Evolutionary conservation across 2,329 filamentous ascomycete genomes (phyloP).

Genomic region (Xylaria sp.): DNA sequence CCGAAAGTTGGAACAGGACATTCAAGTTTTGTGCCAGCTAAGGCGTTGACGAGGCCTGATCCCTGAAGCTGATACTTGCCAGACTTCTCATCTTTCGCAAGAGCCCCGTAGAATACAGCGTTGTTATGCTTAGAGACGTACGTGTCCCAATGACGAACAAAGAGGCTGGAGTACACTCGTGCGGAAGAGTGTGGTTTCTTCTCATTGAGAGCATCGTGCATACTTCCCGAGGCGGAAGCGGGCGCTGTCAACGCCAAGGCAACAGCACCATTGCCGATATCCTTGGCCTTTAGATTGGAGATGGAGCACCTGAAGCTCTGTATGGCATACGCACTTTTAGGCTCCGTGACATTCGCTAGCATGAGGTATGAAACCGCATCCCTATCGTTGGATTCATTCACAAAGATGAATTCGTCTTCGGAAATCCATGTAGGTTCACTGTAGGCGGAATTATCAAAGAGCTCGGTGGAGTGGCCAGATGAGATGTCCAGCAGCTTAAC

Average conservation of each 20-base stretch:
- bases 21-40: constrained; percentile 64
- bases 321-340: constrained; percentile 52
- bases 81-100: constrained; percentile 45
- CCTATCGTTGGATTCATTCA: constrained; percentile 55
- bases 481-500: constrained; percentile 73
- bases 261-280: constrained; percentile 55
- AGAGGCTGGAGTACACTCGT: constrained; percentile 75
- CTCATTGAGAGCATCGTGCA: constrained; percentile 69
- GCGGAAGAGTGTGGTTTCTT: constrained; percentile 67
- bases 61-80: constrained; percentile 48
- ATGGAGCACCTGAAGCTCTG: constrained; percentile 57
- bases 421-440: constrained; percentile 80
- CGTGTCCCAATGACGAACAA: constrained; percentile 84
- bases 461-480: constrained; percentile 66
- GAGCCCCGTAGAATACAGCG: constrained; percentile 56
- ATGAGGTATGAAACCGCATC: constrained; percentile 56
- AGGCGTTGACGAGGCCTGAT: constrained; percentile 64
- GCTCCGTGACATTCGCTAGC: constrained; percentile 45
- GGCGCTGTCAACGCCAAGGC: constrained; percentile 66
- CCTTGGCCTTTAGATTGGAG: constrained; percentile 64
- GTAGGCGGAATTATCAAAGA: constrained; percentile 69
- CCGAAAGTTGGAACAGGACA: constrained; percentile 80
- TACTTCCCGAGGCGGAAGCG: constrained; percentile 69
- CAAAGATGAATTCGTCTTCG: constrained; percentile 64
- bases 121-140: constrained; percentile 73